These are phyloP conservation scores for Miamiensis avidus DNA, from an alignment of 169 alveolate species.

Conservation along the genomic window DNA sequence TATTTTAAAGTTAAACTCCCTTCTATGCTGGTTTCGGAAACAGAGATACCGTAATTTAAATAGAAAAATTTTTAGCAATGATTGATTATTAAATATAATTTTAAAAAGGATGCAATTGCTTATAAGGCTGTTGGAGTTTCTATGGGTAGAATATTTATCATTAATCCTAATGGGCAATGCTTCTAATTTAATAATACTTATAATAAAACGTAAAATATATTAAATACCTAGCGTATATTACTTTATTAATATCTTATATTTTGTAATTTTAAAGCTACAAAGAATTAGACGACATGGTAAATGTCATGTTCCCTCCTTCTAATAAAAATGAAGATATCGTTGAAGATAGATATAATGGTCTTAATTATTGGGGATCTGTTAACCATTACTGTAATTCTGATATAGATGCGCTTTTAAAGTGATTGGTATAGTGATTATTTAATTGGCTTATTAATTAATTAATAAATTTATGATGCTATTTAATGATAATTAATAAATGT, in stretches of 20 bases:
- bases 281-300: background rate
- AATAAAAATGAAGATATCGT: background rate
- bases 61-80: background rate
- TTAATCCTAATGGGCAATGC: conserved; percentile 68
- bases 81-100: background rate
- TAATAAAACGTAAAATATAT: conserved; percentile 3
- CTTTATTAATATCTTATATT: background rate
- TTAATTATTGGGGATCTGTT: background rate
- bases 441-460: no score
- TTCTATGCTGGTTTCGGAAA: conserved; percentile 99
- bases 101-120: conserved; percentile 74
- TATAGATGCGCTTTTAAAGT: background rate
- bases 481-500: no score
- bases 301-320: background rate
- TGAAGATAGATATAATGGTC: background rate
- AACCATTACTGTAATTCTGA: background rate
- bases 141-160: conserved; percentile 63
- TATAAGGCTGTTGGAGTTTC: conserved; percentile 75
- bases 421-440: no score
- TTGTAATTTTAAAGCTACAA: background rate
- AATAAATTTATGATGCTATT: no score
- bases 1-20: conserved; percentile 93
- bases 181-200: conserved; percentile 33
- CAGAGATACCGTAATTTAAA: conserved; percentile 88
- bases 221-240: background rate